Evolutionary conservation across 441 rosid species (phyloP).

Genomic region (Manihot esculenta): DNA sequence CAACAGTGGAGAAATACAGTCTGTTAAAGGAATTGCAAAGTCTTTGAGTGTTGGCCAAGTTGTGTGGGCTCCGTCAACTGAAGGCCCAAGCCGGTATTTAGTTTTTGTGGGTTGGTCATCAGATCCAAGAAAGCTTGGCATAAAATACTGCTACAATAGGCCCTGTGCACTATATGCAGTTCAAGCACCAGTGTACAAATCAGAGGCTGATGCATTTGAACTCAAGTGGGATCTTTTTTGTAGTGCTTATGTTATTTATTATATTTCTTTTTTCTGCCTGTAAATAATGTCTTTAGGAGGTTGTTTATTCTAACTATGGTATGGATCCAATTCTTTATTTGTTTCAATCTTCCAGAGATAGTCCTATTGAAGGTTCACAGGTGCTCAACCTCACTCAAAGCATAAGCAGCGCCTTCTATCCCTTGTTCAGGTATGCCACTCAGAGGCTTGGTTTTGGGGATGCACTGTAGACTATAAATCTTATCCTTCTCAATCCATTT

Average conservation of each 20-base stretch:
- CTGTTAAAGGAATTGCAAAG: conserved; percentile 64
- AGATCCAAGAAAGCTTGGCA: conserved; percentile 78
- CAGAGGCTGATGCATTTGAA: conserved; percentile 36
- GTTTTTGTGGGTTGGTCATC: conserved; percentile 89
- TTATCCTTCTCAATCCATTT: not conserved
- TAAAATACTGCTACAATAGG: conserved; percentile 85
- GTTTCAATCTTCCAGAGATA: conserved; percentile 43
- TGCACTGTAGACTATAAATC: not conserved
- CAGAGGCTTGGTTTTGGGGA: not conserved
- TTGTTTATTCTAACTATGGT: not conserved
- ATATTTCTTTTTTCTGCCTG: conserved; percentile 1
- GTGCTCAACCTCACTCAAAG: conserved; percentile 55
- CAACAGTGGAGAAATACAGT: conserved; percentile 69
- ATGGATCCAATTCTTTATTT: conserved; percentile 12
- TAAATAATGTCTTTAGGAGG: conserved; percentile 19
- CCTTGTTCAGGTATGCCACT: conserved; percentile 70
- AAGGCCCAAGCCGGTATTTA: conserved; percentile 50
- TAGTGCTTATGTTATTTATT: conserved; percentile 10
- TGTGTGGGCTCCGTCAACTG: conserved; percentile 71
- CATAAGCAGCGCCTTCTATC: conserved; percentile 75
- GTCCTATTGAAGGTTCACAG: conserved; percentile 39
- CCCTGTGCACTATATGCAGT: conserved; percentile 74
- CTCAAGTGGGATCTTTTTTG: conserved; percentile 51
- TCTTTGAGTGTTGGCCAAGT: conserved; percentile 88
- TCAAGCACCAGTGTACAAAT: conserved; percentile 34